Evolutionary conservation across 2,329 filamentous ascomycete species (phyloP).

Genomic region (Phaeoacremonium minimum): DNA sequence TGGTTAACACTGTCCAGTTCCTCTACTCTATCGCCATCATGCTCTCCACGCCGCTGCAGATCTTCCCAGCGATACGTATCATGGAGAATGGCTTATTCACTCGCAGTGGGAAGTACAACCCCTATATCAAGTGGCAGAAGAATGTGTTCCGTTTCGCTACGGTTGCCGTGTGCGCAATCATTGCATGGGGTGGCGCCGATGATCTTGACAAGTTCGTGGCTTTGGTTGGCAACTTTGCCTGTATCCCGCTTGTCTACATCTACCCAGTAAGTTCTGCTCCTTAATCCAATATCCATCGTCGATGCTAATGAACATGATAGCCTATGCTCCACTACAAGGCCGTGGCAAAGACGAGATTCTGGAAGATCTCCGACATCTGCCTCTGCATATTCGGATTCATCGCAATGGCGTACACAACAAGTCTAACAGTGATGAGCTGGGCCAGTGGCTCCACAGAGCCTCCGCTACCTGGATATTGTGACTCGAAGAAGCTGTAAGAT

Average conservation of each 20-base stretch:
- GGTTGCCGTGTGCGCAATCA: conserved; percentile 77
- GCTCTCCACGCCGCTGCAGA: conserved; percentile 89
- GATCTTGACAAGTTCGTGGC: conserved; percentile 97
- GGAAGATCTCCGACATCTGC: conserved; percentile 67
- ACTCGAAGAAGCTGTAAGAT: conserved; percentile 26
- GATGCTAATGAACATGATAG: conserved; percentile 42
- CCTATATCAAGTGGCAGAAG: conserved; percentile 99
- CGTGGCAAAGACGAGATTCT: conserved; percentile 64
- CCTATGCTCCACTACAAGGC: conserved; percentile 85
- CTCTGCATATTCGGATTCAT: conserved; percentile 79
- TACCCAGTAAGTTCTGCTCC: conserved; percentile 74
- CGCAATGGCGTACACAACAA: conserved; percentile 90
- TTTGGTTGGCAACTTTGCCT: conserved; percentile 94
- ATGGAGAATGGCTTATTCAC: conserved; percentile 93
- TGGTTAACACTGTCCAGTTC: conserved; percentile 95
- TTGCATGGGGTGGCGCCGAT: conserved; percentile 89
- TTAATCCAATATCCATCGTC: conserved; percentile 1
- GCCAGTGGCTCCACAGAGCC: conserved; percentile 48
- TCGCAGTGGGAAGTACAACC: conserved; percentile 93
- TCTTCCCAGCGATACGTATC: conserved; percentile 97
- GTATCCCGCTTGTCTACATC: conserved; percentile 93
- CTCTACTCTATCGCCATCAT: conserved; percentile 98
- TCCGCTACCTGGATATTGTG: conserved; percentile 49
- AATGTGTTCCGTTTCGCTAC: conserved; percentile 93
- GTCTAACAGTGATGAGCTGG: conserved; percentile 85